Evolutionary conservation across 352 stramenopile species (phyloP).

Genomic region (Globisporangium cystogenes): DNA sequence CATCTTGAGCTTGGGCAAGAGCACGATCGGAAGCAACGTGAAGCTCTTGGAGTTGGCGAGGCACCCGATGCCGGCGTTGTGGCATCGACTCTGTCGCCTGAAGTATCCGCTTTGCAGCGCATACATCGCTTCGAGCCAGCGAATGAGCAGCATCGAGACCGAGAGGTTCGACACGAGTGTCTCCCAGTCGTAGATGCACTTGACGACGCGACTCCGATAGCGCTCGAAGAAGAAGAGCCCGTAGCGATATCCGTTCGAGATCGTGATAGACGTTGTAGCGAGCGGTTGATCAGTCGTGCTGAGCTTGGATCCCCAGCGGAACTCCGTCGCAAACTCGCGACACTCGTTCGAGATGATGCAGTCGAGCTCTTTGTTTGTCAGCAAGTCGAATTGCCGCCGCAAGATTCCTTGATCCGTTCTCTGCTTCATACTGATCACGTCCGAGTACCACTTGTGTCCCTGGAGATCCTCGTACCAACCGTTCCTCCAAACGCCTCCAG

Average conservation of each 20-base stretch:
- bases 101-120: slow-evolving; percentile 28
- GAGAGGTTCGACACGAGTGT: slow-evolving; percentile 39
- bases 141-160: slow-evolving; percentile 24
- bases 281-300: slow-evolving; percentile 5
- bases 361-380: slow-evolving; percentile 21
- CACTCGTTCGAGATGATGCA: slow-evolving; percentile 15
- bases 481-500: slow-evolving; percentile 25
- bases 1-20: slow-evolving; percentile 34
- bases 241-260: slow-evolving; percentile 22
- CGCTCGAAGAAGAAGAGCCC: slow-evolving; percentile 33
- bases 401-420: slow-evolving; percentile 15
- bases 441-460: slow-evolving; percentile 21
- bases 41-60: slow-evolving; percentile 31
- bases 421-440: slow-evolving; percentile 26
- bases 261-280: slow-evolving; percentile 18
- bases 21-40: slow-evolving; percentile 33
- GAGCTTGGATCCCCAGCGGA: slow-evolving; percentile 23
- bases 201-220: slow-evolving; percentile 4
- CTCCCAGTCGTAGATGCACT: slow-evolving; percentile 35
- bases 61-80: slow-evolving; percentile 28
- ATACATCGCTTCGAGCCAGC: slow-evolving; percentile 37
- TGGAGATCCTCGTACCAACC: slow-evolving; percentile 30
- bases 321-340: background rate
- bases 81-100: slow-evolving; percentile 14
- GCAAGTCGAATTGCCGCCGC: slow-evolving; percentile 28